These are phyloP conservation scores for Yamadazyma kanchanaburiensis DNA, from an alignment of 1,139 yeast genomes.

Conservation along the genomic window DNA sequence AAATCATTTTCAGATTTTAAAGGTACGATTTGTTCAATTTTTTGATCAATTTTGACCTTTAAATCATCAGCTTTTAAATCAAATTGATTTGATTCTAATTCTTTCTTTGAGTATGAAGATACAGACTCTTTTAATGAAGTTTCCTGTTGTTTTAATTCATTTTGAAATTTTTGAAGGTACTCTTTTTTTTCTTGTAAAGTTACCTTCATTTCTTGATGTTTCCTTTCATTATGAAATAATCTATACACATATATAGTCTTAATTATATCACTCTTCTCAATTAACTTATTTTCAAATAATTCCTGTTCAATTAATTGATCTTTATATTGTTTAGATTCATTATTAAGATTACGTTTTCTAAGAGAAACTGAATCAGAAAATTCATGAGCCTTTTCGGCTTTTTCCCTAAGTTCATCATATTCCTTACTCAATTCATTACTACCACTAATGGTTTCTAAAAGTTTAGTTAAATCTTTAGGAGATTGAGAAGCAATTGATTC, in stretches of 20 bases:
- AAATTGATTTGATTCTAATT: constrained; percentile 39
- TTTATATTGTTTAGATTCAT: constrained; percentile 76
- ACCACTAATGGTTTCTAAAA: constrained; percentile 84
- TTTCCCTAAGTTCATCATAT: constrained; percentile 65
- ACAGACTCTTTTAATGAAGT: constrained; percentile 27
- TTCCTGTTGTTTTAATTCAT: constrained; percentile 20
- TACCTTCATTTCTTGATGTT: constrained; percentile 30
- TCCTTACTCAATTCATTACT: constrained; percentile 65
- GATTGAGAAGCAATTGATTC: constrained; percentile 91
- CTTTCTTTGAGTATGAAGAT: constrained; percentile 46
- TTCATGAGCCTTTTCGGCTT: constrained; percentile 66
- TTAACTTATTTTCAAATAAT: constrained; percentile 55
- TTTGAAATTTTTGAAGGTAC: constrained; percentile 27
- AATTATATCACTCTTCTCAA: constrained; percentile 45
- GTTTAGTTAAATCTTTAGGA: constrained; percentile 65
- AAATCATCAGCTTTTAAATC: constrained; percentile 37
- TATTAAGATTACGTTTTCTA: constrained; percentile 66
- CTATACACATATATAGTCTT: constrained; percentile 58
- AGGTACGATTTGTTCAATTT: constrained; percentile 53
- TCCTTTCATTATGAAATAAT: constrained; percentile 61
- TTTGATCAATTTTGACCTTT: constrained; percentile 39
- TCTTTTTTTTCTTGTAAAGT: constrained; percentile 22
- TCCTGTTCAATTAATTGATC: constrained; percentile 77
- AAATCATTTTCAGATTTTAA: constrained; percentile 52
- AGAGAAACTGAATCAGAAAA: constrained; percentile 64